A percentile compares a stretch with the other conserved stretches of the same genome.
These are phyloP conservation scores for Stropharia rugosoannulata DNA, from an alignment of 768 basidiomycete species.

Conservation along the genomic window DNA sequence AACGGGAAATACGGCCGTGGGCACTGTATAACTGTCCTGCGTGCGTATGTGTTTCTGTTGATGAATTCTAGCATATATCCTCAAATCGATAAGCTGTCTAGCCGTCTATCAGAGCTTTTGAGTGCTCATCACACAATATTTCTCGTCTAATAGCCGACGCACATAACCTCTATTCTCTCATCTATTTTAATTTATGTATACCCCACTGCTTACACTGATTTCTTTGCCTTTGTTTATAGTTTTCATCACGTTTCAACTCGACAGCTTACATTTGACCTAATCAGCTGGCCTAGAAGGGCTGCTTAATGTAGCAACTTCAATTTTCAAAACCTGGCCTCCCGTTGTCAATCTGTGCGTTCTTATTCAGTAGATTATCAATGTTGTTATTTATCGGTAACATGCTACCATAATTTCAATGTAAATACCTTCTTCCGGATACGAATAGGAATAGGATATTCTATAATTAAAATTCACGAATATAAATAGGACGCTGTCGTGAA, in stretches of 20 bases:
- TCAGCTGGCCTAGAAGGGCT: background rate
- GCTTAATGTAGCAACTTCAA: background rate
- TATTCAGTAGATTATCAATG: no score
- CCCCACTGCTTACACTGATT: background rate
- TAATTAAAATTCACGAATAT: no score
- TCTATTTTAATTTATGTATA: background rate
- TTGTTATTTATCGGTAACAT: no score
- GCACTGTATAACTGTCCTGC: background rate
- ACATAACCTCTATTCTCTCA: background rate
- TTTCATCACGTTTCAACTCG: background rate
- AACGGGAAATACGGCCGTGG: constrained; percentile 2
- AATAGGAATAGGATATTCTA: no score
- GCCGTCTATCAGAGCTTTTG: no score
- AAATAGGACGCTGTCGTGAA: no score
- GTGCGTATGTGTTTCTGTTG: background rate
- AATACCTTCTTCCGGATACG: no score
- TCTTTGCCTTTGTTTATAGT: background rate
- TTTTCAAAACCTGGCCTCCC: background rate
- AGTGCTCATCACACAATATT: no score
- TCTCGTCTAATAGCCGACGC: background rate
- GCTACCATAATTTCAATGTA: no score
- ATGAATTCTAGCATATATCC: background rate
- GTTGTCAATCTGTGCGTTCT: no score
- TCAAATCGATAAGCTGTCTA: background rate
- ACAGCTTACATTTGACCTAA: background rate